Percentiles rank a stretch among this genome's conserved stretches.
Evolutionary conservation across 2,329 filamentous ascomycete genomes (phyloP).

Genomic region (Canariomyces notabilis): DNA sequence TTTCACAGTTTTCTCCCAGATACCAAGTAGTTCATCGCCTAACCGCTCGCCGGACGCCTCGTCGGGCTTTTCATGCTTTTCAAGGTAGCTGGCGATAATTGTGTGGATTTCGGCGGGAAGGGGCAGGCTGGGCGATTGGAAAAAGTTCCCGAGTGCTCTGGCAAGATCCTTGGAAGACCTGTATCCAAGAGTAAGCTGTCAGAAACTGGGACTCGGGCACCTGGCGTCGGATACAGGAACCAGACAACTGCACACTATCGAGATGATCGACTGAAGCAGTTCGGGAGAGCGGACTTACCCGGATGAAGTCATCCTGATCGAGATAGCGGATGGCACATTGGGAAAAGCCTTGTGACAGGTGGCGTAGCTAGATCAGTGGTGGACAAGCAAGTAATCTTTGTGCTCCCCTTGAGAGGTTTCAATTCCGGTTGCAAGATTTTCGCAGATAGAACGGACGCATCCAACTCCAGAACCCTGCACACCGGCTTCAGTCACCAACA

Average conservation of each 20-base stretch:
- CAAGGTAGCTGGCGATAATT: slow-evolving; percentile 62
- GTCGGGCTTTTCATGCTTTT: slow-evolving; percentile 62
- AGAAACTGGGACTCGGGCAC: background rate
- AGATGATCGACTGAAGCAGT: background rate
- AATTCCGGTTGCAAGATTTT: no score
- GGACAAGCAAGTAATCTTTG: background rate
- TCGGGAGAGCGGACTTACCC: slow-evolving; percentile 17
- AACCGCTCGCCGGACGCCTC: slow-evolving; percentile 64
- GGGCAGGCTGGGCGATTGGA: slow-evolving; percentile 49
- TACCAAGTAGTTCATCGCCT: slow-evolving; percentile 64
- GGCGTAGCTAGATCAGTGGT: background rate
- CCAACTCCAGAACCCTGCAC: no score
- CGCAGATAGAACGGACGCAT: no score
- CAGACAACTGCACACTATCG: background rate
- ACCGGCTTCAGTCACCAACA: background rate
- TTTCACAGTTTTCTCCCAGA: slow-evolving; percentile 62
- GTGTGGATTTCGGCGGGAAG: slow-evolving; percentile 61
- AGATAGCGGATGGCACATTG: slow-evolving; percentile 11
- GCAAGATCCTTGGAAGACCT: slow-evolving; percentile 58
- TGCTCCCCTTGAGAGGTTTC: background rate
- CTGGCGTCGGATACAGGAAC: background rate
- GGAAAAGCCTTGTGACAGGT: slow-evolving; percentile 4
- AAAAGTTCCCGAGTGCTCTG: slow-evolving; percentile 50
- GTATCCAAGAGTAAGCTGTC: slow-evolving; percentile 5
- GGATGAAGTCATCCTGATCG: slow-evolving; percentile 27